Percentiles rank a stretch among this genome's conserved stretches.
phyloP scores from a whole-genome alignment of 257 asterid species.

The Echium plantagineum region DNA sequence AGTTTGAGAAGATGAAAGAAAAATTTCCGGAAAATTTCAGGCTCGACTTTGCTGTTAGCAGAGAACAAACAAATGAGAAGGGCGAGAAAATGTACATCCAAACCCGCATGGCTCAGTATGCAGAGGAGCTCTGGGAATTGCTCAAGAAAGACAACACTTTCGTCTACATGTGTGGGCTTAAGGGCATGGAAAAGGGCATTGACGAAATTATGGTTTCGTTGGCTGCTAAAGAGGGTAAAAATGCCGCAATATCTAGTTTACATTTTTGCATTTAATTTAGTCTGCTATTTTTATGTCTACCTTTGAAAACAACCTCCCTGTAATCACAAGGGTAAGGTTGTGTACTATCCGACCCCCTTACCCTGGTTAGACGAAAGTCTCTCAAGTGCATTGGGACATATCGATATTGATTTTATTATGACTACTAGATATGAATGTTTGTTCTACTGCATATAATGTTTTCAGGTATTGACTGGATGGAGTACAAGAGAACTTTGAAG shows the following conservation, averaged over 20 bases:
- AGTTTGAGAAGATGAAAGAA: conserved; percentile 79
- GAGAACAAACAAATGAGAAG: conserved; percentile 73
- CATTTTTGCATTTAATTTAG: too few relatives aligned
- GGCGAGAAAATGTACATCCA: conserved; percentile 98
- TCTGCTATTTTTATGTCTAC: too few relatives aligned
- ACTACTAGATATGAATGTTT: neutral
- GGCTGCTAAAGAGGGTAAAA: conserved; percentile 90
- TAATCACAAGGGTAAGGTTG: too few relatives aligned
- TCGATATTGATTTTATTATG: conserved; percentile 9
- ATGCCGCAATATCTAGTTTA: too few relatives aligned
- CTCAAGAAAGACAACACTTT: conserved; percentile 91
- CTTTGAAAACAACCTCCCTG: too few relatives aligned
- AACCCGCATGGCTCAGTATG: conserved; percentile 93
- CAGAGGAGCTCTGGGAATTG: conserved; percentile 81
- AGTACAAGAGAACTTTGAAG: conserved; percentile 79
- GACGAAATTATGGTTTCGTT: conserved; percentile 75
- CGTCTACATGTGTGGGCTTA: conserved; percentile 91
- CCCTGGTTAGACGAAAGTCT: too few relatives aligned
- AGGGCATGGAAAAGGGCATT: conserved; percentile 94
- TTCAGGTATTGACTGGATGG: conserved; percentile 76
- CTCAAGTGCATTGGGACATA: too few relatives aligned
- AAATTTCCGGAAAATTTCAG: conserved; percentile 65
- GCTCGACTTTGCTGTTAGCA: conserved; percentile 86
- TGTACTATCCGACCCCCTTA: too few relatives aligned
- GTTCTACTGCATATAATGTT: neutral